Evolutionary conservation across 495 filamentous ascomycete genomes (phyloP), one percentile per base, ranked within the genome.

Genomic region (Daldinia bambusicola): DNA sequence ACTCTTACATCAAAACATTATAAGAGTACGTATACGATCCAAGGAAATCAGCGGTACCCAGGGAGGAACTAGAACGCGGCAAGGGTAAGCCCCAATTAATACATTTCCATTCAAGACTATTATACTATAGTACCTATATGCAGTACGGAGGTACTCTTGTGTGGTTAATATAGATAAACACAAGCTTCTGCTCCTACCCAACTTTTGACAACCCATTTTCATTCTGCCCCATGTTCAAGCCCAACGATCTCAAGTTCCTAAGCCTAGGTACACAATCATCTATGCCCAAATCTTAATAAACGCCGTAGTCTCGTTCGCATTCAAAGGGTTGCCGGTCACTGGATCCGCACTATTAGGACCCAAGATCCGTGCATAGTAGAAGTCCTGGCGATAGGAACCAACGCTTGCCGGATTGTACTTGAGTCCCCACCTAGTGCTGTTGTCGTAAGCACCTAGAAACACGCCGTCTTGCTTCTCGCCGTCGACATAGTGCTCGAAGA

Each of bases 401-500:
- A 18, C 7, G 16, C 10, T 22, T 2, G 41, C 59, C 13, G 43
- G 2, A 6, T 66, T 38, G 40, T 61, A 71, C 38, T 58, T 68
- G 31, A 75, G 60, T 18, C 72, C 69, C 69, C 72, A 72, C 0
- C 59, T 56, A 10, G 69, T 75, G 53, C 53, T 70, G 9, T 30
- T 53, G 34, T 67, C 61, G 18, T 71, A 74, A 37, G 63, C 66
- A 1, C 75, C 75, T 0, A 77, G 55, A 43, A 72, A 77, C 1
- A 78, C 75, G 1, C 77, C 79, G 2, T 74, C 70, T 60, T 77
- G 73, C 63, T 75, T 77, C 26, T 40, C 64, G 18, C 66, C 75
- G n/a, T 66, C 69, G 53, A 78, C n/a, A 31, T 77, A 78, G 56
- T 79, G 75, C 62, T 77, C 78, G 61, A 74, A 74, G 48, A 74